Conservation (phyloP, 805 yeast genomes). For the Myxozyma neotropica region DNA sequence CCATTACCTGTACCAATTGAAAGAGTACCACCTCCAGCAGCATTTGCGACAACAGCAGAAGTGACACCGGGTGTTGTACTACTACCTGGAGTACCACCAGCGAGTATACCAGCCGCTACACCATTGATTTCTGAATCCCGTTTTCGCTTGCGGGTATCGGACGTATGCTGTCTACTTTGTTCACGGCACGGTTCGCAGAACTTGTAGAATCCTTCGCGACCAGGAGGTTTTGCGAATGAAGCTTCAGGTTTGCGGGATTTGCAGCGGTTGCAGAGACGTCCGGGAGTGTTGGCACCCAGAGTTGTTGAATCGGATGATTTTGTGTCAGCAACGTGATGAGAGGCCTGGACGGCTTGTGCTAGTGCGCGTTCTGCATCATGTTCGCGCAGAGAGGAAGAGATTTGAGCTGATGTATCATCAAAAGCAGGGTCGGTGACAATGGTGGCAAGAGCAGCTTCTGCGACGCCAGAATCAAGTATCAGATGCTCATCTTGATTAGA, state of each 20-base stretch:
- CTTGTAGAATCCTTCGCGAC: constrained; percentile 27
- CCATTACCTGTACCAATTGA: background rate
- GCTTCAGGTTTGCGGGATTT: constrained; percentile 13
- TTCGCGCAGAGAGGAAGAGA: constrained; percentile 10
- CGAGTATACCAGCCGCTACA: constrained; percentile 2
- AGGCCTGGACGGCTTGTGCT: constrained; percentile 11
- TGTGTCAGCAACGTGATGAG: background rate
- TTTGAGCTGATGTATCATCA: constrained; percentile 10
- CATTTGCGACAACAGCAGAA: background rate
- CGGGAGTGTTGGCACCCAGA: background rate
- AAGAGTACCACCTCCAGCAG: background rate
- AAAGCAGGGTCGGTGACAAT: constrained; percentile 20
- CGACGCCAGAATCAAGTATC: constrained; percentile 7
- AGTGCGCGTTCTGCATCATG: constrained; percentile 11
- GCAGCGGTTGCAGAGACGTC: constrained; percentile 26
- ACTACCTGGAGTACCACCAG: background rate
- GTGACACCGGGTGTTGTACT: background rate
- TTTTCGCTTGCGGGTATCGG: constrained; percentile 30
- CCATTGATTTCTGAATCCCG: constrained; percentile 17
- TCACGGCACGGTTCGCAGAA: constrained; percentile 29
- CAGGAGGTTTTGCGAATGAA: constrained; percentile 24
- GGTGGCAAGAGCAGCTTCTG: constrained; percentile 15
- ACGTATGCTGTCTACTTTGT: constrained; percentile 31
- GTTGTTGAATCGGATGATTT: background rate
- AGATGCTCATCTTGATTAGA: background rate